Evolutionary conservation across 139 green algal species (phyloP).

Genomic region (Chlamydomonas sp.): DNA sequence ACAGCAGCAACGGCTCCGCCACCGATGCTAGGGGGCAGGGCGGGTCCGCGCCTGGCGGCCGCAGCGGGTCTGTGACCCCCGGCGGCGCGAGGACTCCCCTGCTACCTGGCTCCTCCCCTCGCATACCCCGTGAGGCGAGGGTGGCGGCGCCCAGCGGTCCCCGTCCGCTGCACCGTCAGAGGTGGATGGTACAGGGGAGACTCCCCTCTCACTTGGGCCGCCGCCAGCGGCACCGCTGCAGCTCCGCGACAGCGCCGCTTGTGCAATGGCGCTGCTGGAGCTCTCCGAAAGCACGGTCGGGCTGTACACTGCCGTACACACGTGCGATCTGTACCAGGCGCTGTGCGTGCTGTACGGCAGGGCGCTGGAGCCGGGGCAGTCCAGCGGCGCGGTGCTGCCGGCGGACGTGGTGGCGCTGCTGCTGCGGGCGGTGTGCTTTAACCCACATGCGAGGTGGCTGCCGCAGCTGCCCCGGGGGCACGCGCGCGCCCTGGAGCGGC

Average conservation of each 20-base stretch:
- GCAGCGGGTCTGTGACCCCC: too few relatives aligned
- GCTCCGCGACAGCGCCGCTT: conserved; percentile 19
- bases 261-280: conserved; percentile 24
- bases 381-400: neutral
- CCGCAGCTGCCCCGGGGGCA: neutral
- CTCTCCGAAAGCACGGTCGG: neutral
- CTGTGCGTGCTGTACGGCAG: conserved; percentile 27
- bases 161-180: neutral
- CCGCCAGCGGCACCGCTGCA: neutral
- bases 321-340: conserved; percentile 9
- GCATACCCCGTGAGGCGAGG: too few relatives aligned
- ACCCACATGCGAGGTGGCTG: neutral
- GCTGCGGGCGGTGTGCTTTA: neutral
- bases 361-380: conserved; percentile 6
- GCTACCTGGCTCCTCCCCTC: too few relatives aligned
- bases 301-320: conserved; percentile 11
- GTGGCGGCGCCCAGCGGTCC: too few relatives aligned
- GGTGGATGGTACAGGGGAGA: neutral
- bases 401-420: conserved; percentile 27
- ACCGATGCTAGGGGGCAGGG: too few relatives aligned
- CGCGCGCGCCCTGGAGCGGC: neutral
- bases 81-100: too few relatives aligned
- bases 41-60: too few relatives aligned
- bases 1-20: too few relatives aligned
- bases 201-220: neutral